These are phyloP conservation scores for Synchytrium microbalum DNA, from an alignment of 371 early-diverging fungal genomes.

Conservation along the genomic window DNA sequence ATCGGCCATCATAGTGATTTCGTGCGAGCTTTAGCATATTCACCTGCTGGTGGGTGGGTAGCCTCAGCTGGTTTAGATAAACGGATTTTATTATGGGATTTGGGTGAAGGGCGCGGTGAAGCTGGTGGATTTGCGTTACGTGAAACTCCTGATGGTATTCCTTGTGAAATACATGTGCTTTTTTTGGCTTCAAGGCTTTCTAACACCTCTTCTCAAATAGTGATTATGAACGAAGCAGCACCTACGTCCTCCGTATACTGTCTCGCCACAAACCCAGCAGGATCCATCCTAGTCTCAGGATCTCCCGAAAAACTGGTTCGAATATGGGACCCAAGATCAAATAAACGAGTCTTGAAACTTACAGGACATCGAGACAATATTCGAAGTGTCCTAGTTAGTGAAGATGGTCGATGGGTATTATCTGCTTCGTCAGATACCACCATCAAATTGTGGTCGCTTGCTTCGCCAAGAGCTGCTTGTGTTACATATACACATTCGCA, in stretches of 20 bases:
- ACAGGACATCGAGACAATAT: conserved; percentile 92
- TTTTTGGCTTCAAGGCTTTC: background rate
- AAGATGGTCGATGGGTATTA: conserved; percentile 81
- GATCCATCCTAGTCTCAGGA: conserved; percentile 38
- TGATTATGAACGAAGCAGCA: background rate
- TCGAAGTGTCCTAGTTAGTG: conserved; percentile 73
- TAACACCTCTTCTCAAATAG: background rate
- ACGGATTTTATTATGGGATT: conserved; percentile 82
- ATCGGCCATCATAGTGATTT: conserved; percentile 65
- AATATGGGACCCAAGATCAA: conserved; percentile 73
- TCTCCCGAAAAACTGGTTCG: conserved; percentile 85
- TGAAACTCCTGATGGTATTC: conserved; percentile 10
- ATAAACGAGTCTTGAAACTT: conserved; percentile 63
- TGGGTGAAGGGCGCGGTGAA: conserved; percentile 45
- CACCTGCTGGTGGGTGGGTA: conserved; percentile 57
- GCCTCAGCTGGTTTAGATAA: conserved; percentile 92
- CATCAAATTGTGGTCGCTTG: conserved; percentile 88
- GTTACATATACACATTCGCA: conserved; percentile 79
- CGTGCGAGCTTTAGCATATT: conserved; percentile 7
- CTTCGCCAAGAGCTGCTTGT: conserved; percentile 69
- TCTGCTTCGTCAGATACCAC: conserved; percentile 86
- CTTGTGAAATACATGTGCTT: too few relatives aligned
- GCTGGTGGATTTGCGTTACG: background rate
- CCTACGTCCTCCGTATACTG: conserved; percentile 59
- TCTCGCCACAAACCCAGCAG: conserved; percentile 61